Base-by-base conservation (phyloP, 78 protist genomes). In the Dictyostelium firmibasis region DNA sequence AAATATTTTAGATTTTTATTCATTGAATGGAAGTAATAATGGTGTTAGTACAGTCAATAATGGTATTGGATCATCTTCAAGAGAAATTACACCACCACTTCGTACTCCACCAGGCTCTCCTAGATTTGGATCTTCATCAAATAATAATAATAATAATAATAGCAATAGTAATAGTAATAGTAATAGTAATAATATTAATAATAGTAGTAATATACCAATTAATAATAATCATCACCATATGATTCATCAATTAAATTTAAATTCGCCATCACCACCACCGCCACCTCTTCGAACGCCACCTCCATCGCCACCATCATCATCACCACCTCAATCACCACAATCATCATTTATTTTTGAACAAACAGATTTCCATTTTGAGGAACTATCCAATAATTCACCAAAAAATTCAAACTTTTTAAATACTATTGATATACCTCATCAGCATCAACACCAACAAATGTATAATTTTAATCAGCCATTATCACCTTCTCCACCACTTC, bases 51-150 rank as follows among this genome's bases (percentile, higher is more conserved):
- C 3, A 11, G 43, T 20, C 43, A 81, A 31, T 20, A 31, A 8
- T 57, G 18, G 72, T 81, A 7, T n/a, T 33, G 60, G 36, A 5
- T 13, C 50, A 36, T 14, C 35, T 18, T 20, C 50, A 11, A 33
- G 81, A 33, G 93, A 79, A n/a, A 79, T 43, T 4, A 88, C 93
- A 38, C 93, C 93, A 31, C 93, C 93, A 43, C 47, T 88, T 3
- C n/a, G 93, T 60, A 88, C 93, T 31, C 93, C 93, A 38, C 93
- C 93, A 36, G 93, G 93, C 14, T 88, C 93, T 31, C 93, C 92
- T 3, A 82, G 79, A 70, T n/a, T 50, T 3, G n/a, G 44, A 4
- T 31, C 62, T n/a, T 78, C 89, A 50, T 77, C 86, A 10, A 47
- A 69, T 9, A 47, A 13, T 43, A 67, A 23, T 27, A 67, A 67